Conservation (phyloP, 2,329 filamentous ascomycete species). For the Diaporthe aspalathi region DNA sequence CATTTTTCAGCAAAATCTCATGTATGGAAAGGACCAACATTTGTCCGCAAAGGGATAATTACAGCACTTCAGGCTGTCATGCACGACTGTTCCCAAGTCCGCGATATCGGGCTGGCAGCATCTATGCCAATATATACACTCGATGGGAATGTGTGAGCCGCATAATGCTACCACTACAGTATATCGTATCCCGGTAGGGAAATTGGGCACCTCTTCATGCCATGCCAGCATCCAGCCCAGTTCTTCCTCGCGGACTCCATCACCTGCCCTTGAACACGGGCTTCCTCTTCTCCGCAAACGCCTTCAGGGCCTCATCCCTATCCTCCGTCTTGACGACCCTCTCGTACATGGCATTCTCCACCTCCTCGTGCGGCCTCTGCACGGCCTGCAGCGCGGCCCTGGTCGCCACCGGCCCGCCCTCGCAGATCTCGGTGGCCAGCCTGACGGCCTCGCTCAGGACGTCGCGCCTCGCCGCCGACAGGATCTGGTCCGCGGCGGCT, state of each 20-base stretch:
- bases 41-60: not conserved
- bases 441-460: constrained; percentile 81
- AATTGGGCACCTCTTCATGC: not conserved
- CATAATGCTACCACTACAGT: not conserved
- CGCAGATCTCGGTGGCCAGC: constrained; percentile 85
- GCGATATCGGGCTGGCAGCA: not conserved
- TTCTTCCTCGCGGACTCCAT: not conserved
- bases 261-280: constrained; percentile 65
- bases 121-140: not conserved
- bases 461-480: constrained; percentile 70
- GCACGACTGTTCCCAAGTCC: not conserved
- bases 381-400: constrained; percentile 84
- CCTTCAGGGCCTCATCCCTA: constrained; percentile 85
- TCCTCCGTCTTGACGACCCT: constrained; percentile 86
- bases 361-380: constrained; percentile 74
- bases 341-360: constrained; percentile 90
- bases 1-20: too few relatives aligned
- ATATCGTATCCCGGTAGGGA: too few relatives aligned
- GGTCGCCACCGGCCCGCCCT: constrained; percentile 83
- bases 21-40: too few relatives aligned
- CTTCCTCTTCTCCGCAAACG: constrained; percentile 77
- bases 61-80: not conserved
- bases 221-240: too few relatives aligned
- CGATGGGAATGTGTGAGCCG: not conserved
- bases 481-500: constrained; percentile 51